A percentile compares a stretch with the other conserved stretches of the same genome.
phyloP scores from a whole-genome alignment of 1,284 basidiomycete genomes.

The Sporisorium graminicola region DNA sequence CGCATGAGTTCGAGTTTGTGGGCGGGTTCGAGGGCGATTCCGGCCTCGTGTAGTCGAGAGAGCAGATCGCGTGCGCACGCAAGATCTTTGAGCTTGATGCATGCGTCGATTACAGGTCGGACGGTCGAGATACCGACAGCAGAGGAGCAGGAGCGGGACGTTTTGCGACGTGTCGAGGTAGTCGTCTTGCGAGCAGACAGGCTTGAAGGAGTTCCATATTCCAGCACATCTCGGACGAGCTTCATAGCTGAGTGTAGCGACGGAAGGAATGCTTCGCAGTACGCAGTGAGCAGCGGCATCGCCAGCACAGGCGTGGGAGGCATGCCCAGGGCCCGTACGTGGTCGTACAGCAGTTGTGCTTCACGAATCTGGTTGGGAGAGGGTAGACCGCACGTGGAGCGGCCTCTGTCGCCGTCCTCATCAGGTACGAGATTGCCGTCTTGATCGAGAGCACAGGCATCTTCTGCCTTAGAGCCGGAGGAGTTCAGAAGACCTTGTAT shows the following conservation, averaged over 20 bases:
- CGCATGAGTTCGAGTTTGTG: constrained; percentile 23
- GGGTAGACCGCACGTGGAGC: constrained; percentile 4
- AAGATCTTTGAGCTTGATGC: constrained; percentile 44
- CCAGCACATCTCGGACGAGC: constrained; percentile 47
- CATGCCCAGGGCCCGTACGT: constrained; percentile 24
- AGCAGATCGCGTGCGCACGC: constrained; percentile 31
- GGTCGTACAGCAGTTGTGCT: constrained; percentile 53
- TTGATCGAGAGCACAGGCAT: background rate
- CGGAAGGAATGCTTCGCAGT: constrained; percentile 58
- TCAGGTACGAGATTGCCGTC: background rate
- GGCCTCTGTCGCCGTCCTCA: background rate
- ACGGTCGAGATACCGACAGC: constrained; percentile 22
- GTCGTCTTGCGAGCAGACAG: background rate
- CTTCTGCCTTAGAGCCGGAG: background rate
- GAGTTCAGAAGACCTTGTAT: constrained; percentile 25
- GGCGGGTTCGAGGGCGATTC: constrained; percentile 18
- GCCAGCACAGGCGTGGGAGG: constrained; percentile 45
- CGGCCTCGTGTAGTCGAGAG: constrained; percentile 18
- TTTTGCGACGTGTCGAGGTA: background rate
- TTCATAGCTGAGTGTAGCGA: constrained; percentile 42
- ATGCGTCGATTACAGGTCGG: constrained; percentile 45
- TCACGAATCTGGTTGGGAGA: constrained; percentile 50
- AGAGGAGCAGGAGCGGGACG: background rate
- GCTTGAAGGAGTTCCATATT: background rate
- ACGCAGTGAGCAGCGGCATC: constrained; percentile 51